Evolutionary conservation across 768 basidiomycete genomes (phyloP), one percentile per base, ranked within the genome.

Genomic region (Psilocybe subaeruginosa): DNA sequence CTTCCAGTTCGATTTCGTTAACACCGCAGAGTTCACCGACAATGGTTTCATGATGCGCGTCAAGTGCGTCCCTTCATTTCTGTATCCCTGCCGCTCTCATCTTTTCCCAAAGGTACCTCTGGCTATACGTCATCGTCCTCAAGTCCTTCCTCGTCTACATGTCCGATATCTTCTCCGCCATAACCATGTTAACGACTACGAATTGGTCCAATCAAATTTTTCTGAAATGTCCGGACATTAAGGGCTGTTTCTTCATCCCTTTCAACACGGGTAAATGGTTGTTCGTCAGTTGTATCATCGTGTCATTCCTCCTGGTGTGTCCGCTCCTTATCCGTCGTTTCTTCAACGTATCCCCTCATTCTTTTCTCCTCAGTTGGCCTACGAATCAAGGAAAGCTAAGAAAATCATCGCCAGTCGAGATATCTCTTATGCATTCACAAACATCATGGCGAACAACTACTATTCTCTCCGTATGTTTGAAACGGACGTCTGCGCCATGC

Each of bases 381-480:
- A 98, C 74, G 97, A 99, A 73, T 84, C 88, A 1, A 86, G 89
- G 73, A 99, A 99, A 76, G 72, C 97, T 23, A 92, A 94, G 78
- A 92, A 91, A 76, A 97, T 99, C 72, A 91, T 99, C 71, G 88
- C 88, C 37, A 95, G 93, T 72, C 87, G 95, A 66, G 97, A 99
- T 75, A 99, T 99, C 63, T 95, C 95, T 29, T 99, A 95, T 71
- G 94, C 96, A 37, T 99, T 97, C 79, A 99, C 97, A 68, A 99
- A 99, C 72, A 86, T 98, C 71, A 90, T 97, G 89, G 93, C 94
- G 58, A 93, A 99, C 73, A 85, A 95, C 73, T 99, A 98, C 76
- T 98, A 97, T 76, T 95, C 93, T 43, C 87, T 98, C 46, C 87
- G 95, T 95, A 75, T 64, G 93, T 79, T 55, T 29, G 29, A 35